A percentile compares a stretch with the other conserved stretches of the same genome.
Evolutionary conservation across 2,329 filamentous ascomycete genomes (phyloP).

Genomic region (Fusarium sp.): DNA sequence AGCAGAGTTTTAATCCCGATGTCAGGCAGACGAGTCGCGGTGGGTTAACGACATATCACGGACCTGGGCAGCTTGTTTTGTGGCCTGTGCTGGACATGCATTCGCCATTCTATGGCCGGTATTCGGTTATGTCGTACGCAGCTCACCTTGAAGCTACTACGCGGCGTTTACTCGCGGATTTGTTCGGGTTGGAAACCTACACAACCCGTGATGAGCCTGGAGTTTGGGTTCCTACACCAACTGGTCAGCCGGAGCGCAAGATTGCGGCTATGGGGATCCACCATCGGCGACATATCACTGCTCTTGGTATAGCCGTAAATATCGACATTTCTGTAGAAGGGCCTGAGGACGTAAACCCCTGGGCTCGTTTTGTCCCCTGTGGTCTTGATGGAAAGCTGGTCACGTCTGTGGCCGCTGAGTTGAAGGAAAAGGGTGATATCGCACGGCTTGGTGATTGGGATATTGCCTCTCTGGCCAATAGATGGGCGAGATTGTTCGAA

Average conservation of each 20-base stretch:
- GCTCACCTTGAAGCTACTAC: constrained; percentile 83
- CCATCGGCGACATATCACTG: constrained; percentile 84
- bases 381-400: constrained; percentile 84
- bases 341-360: constrained; percentile 62
- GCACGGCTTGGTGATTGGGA: constrained; percentile 45
- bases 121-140: constrained; percentile 84
- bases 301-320: constrained; percentile 88
- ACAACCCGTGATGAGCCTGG: constrained; percentile 83
- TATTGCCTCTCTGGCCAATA: constrained; percentile 49
- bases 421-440: constrained; percentile 43
- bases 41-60: constrained; percentile 95
- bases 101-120: constrained; percentile 65
- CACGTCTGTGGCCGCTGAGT: constrained; percentile 78
- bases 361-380: constrained; percentile 87
- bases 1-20: constrained; percentile 63
- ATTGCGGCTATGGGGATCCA: constrained; percentile 96
- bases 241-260: constrained; percentile 69
- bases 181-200: constrained; percentile 72
- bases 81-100: constrained; percentile 92
- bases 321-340: constrained; percentile 71
- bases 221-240: constrained; percentile 75
- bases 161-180: constrained; percentile 71
- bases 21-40: constrained; percentile 83
- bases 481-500: constrained; percentile 56
- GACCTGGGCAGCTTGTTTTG: constrained; percentile 91